Base-by-base conservation (phyloP, 2,329 filamentous ascomycete species). In the Trichoderma sp. region DNA sequence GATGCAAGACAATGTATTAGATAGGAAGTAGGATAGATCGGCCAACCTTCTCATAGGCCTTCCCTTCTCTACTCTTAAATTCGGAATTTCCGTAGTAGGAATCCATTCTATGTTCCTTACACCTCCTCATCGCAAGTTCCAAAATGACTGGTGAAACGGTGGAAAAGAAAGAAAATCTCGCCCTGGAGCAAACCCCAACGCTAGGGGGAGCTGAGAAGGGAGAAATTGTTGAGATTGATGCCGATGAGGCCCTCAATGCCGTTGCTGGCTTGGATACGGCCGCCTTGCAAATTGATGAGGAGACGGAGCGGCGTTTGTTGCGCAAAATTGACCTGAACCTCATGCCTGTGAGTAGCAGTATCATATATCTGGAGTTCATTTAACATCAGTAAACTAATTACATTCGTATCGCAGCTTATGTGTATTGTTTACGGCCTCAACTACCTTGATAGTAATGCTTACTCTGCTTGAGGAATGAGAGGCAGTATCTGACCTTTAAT, bases 281-380 rank as follows among this genome's bases (percentile, higher is more conserved):
- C 26, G 26, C 68, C 6, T 11, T 72, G 5, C 36, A 65, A 9
- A 39, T 73, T 24, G 68, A 73, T 18, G 36, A 70, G 28, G 71
- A 73, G 61, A 71, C 71, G 4, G 68, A 71, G 39, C 36, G 68
- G n/a, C 67, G 71, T 34, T 26, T 73, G 12, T 39, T 73, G 51
- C 67, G 71, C 61, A 73, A 71, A 21, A 71, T 73, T 39, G 71
- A 73, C n/a, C 26, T n/a, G 68, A 71, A 73, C 14, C 60, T 73
- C 11, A 73, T 73, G 61, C 71, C 71, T 3, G 67, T 73, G 30
- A 36, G 47, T 67, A 15, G 3, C 9, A 21, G 8, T 32, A 11
- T 53, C 57, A 56, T 9, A 15, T 51, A 18, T 36, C 1, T 4
- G 57, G 6, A 30, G 4, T 1, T n/a, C 26, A 15, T 9, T 36